These are phyloP conservation scores for Lipomyces mesembrius DNA, from an alignment of 805 yeast genomes.

Conservation along the genomic window DNA sequence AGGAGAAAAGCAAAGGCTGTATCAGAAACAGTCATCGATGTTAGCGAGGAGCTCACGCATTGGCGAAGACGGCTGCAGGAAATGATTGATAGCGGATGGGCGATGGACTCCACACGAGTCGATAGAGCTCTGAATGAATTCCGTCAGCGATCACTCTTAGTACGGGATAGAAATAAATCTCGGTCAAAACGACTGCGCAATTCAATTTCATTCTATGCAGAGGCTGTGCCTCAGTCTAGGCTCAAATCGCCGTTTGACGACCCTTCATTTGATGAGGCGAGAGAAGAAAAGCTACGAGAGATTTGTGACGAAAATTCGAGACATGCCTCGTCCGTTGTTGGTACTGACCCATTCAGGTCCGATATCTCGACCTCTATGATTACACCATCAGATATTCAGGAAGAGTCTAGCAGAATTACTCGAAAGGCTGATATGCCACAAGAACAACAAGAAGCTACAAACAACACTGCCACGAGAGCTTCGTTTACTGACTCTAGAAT, in stretches of 20 bases:
- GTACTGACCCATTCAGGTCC: not conserved
- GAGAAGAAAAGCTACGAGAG: not conserved
- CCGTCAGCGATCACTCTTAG: not conserved
- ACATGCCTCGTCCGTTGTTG: not conserved
- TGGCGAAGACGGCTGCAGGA: not conserved
- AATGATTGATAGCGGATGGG: not conserved
- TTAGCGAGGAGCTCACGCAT: not conserved
- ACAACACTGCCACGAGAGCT: not conserved
- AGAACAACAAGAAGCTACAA: not conserved
- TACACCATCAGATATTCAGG: not conserved
- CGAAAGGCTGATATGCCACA: not conserved
- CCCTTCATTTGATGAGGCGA: not conserved
- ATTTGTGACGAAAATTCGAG: not conserved
- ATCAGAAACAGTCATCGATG: not conserved
- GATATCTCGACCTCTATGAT: not conserved
- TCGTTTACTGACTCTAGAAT: not conserved
- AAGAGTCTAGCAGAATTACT: not conserved
- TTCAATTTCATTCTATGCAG: conserved; percentile 2
- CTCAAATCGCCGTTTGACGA: not conserved
- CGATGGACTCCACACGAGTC: not conserved
- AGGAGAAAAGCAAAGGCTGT: not conserved
- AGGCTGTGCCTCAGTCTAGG: not conserved
- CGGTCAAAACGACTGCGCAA: conserved; percentile 1
- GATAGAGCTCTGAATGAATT: conserved; percentile 1
- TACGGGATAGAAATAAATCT: not conserved